Evolutionary conservation across 2,329 filamentous ascomycete species (phyloP).

Genomic region (Claviceps purpurea): DNA sequence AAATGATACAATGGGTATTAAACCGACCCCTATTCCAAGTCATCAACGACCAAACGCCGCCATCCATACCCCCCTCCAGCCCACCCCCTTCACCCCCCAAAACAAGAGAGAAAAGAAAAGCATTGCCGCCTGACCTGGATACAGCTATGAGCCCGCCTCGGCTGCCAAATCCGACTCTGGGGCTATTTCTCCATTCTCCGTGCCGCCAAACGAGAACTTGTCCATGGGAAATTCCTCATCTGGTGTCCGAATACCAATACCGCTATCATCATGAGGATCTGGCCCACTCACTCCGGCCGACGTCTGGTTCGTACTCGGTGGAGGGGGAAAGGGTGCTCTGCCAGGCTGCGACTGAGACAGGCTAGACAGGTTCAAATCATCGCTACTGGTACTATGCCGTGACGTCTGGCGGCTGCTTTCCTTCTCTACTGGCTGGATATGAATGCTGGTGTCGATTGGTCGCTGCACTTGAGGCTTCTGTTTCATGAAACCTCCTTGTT

Average conservation of each 20-base stretch:
- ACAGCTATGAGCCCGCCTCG: conserved; percentile 4
- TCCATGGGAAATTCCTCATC: conserved; percentile 51
- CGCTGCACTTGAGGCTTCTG: conserved; percentile 29
- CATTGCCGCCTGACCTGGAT: background rate
- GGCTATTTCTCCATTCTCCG: conserved; percentile 22
- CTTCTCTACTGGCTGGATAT: conserved; percentile 22
- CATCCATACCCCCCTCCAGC: conserved; percentile 2
- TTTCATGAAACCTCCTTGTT: conserved; percentile 77
- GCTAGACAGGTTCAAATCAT: conserved; percentile 31
- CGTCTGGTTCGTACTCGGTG: conserved; percentile 29
- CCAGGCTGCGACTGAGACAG: conserved; percentile 34
- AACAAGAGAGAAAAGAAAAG: background rate
- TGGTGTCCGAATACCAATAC: conserved; percentile 56
- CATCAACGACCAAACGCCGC: conserved; percentile 7
- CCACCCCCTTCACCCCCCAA: conserved; percentile 1
- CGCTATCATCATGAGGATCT: conserved; percentile 55
- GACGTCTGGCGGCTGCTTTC: conserved; percentile 21
- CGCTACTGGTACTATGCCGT: conserved; percentile 31
- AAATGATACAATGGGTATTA: conserved; percentile 6
- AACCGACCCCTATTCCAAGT: conserved; percentile 5
- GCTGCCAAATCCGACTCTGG: conserved; percentile 16
- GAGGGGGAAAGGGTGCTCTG: conserved; percentile 36
- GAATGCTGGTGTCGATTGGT: conserved; percentile 15
- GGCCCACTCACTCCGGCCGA: conserved; percentile 22
- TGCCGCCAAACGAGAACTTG: conserved; percentile 37